Conservation (phyloP, 163 green algal species). For the Scenedesmus sp. region DNA sequence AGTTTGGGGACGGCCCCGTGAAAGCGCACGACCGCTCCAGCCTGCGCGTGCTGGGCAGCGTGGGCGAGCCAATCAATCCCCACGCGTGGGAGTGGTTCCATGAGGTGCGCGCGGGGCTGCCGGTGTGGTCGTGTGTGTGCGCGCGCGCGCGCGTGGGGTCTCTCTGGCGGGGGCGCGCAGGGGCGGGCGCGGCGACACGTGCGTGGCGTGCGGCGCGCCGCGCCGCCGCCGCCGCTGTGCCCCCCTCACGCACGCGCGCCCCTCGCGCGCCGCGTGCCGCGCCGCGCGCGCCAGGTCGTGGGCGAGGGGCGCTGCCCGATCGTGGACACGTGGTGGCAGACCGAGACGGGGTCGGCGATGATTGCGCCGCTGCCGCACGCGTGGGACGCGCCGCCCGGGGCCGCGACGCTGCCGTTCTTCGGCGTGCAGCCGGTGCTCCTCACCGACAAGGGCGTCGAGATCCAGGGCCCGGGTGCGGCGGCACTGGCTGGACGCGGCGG, state of each 20-base stretch:
- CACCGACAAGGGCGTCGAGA: slow-evolving; percentile 75
- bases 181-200: not conserved
- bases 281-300: no score
- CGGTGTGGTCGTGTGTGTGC: not conserved
- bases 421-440: slow-evolving; percentile 76
- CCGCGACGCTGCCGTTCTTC: slow-evolving; percentile 79
- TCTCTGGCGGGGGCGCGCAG: no score
- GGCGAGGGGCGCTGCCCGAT: slow-evolving; percentile 80
- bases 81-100: slow-evolving; percentile 88
- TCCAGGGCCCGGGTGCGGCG: slow-evolving; percentile 63
- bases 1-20: slow-evolving; percentile 81
- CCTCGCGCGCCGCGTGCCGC: no score
- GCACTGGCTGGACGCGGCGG: no score
- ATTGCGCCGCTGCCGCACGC: slow-evolving; percentile 84
- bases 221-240: not conserved
- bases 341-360: slow-evolving; percentile 90
- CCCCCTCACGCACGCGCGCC: no score
- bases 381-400: slow-evolving; percentile 76
- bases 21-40: slow-evolving; percentile 62
- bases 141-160: no score
- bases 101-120: slow-evolving; percentile 47
- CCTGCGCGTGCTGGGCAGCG: slow-evolving; percentile 76
- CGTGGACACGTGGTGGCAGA: slow-evolving; percentile 90
- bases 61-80: slow-evolving; percentile 92
- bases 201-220: no score